Evolutionary conservation across 176 grass and related monocot genomes (phyloP).

Genomic region (Tuctoria greenei): DNA sequence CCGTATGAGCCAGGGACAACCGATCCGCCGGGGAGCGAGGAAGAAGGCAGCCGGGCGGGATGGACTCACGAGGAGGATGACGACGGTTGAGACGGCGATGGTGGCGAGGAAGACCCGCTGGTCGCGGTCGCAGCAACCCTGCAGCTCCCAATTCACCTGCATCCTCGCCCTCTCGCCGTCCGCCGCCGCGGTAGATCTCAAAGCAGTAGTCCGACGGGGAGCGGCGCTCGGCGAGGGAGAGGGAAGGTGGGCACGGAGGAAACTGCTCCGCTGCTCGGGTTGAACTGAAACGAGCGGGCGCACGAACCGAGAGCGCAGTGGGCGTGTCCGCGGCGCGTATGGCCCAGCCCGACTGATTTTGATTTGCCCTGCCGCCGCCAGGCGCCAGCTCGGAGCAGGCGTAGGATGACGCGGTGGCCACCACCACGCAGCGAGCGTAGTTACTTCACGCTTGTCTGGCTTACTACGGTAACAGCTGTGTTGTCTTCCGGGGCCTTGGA

Average conservation of each 20-base stretch:
- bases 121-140: slow-evolving; percentile 68
- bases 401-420: not conserved
- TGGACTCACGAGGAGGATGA: slow-evolving; percentile 74
- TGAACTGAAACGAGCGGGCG: slow-evolving; percentile 32
- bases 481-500: too few relatives aligned
- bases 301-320: slow-evolving; percentile 12
- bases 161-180: not conserved
- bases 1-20: not conserved
- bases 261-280: slow-evolving; percentile 3
- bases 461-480: too few relatives aligned
- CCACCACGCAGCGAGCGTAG: not conserved
- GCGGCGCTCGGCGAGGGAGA: not conserved
- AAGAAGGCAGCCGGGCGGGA: not conserved
- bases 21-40: not conserved
- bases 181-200: slow-evolving; percentile 42
- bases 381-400: not conserved
- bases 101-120: slow-evolving; percentile 75
- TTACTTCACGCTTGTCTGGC: too few relatives aligned
- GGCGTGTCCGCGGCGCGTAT: slow-evolving; percentile 20
- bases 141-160: slow-evolving; percentile 88
- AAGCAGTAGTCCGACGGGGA: not conserved
- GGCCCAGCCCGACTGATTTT: not conserved
- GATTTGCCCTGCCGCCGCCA: not conserved
- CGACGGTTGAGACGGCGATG: slow-evolving; percentile 81
- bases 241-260: not conserved